Percentiles rank a stretch among this genome's conserved stretches.
phyloP scores from a whole-genome alignment of 306 rosid genomes.

The Sicyos baderoa region DNA sequence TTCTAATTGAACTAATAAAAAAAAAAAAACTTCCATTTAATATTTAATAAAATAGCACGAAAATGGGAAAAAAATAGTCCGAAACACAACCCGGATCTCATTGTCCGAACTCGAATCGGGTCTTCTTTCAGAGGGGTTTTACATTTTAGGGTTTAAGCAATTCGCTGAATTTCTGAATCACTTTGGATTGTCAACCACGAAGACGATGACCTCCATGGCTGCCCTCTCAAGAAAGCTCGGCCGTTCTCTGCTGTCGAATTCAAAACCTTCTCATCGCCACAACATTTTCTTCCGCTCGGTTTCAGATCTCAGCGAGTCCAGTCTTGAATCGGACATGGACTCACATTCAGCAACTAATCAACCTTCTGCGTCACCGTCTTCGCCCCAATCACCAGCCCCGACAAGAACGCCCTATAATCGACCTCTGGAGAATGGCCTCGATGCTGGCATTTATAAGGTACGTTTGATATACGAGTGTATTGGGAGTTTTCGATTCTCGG shows the following conservation, averaged over 20 bases:
- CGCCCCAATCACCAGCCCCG: constrained; percentile 5
- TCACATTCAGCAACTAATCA: constrained; percentile 6
- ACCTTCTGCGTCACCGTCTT: constrained; percentile 22
- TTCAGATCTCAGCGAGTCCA: constrained; percentile 27
- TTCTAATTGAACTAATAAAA: too few species aligned
- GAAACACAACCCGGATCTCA: background rate
- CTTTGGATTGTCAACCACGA: constrained; percentile 25
- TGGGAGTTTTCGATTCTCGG: background rate
- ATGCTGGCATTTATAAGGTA: constrained; percentile 67
- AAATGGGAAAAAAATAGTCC: background rate
- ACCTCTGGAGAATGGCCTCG: constrained; percentile 70
- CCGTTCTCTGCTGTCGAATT: constrained; percentile 36
- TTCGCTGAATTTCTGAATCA: background rate
- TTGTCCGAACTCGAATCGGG: background rate
- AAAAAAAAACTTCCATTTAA: too few species aligned
- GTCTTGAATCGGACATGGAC: constrained; percentile 15
- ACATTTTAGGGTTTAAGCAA: constrained; percentile 45
- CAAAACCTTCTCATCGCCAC: constrained; percentile 10
- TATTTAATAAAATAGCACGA: background rate
- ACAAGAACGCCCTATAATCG: constrained; percentile 20
- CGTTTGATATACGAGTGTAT: background rate
- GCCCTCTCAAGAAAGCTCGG: constrained; percentile 42
- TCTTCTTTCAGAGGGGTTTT: background rate
- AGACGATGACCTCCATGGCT: constrained; percentile 33
- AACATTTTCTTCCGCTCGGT: constrained; percentile 25